Percentiles rank a stretch among this genome's conserved stretches.
Evolutionary conservation across 768 basidiomycete species (phyloP).

Genomic region (Crucibulum laeve): DNA sequence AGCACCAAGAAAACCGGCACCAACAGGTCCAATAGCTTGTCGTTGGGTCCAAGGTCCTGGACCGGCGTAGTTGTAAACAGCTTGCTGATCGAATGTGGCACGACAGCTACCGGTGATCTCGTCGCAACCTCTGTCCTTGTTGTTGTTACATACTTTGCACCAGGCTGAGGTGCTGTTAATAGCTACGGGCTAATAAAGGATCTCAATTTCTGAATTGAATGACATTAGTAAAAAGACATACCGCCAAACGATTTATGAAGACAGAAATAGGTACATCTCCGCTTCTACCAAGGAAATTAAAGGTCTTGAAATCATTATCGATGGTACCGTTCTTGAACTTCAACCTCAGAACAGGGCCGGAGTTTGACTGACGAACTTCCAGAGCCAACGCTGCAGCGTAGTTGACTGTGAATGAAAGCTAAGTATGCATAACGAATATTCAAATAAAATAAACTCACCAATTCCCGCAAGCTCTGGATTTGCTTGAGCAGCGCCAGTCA

Average conservation of each 20-base stretch:
- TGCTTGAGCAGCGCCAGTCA: slow-evolving; percentile 53
- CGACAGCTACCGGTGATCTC: too few species aligned
- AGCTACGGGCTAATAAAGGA: slow-evolving; percentile 32
- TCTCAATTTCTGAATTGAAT: not conserved
- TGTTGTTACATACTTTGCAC: slow-evolving; percentile 59
- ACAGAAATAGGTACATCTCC: slow-evolving; percentile 51
- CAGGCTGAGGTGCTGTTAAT: slow-evolving; percentile 52
- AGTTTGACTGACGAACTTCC: slow-evolving; percentile 50
- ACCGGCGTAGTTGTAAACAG: slow-evolving; percentile 26
- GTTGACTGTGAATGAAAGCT: slow-evolving; percentile 36
- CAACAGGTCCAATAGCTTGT: slow-evolving; percentile 45
- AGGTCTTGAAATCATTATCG: slow-evolving; percentile 39
- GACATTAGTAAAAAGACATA: slow-evolving; percentile 10
- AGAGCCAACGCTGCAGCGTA: slow-evolving; percentile 56
- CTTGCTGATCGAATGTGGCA: too few species aligned
- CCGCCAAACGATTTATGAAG: slow-evolving; percentile 38
- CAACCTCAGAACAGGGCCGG: slow-evolving; percentile 51
- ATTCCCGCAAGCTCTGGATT: slow-evolving; percentile 54
- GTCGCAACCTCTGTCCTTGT: slow-evolving; percentile 51
- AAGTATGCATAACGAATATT: not conserved
- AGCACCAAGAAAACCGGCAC: slow-evolving; percentile 68
- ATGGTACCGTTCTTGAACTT: slow-evolving; percentile 68
- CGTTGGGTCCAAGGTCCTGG: slow-evolving; percentile 21
- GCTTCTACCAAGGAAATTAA: slow-evolving; percentile 38
- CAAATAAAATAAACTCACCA: slow-evolving; percentile 30